Evolutionary conservation across 495 filamentous ascomycete species (phyloP).

Genomic region (Neurospora sp.): DNA sequence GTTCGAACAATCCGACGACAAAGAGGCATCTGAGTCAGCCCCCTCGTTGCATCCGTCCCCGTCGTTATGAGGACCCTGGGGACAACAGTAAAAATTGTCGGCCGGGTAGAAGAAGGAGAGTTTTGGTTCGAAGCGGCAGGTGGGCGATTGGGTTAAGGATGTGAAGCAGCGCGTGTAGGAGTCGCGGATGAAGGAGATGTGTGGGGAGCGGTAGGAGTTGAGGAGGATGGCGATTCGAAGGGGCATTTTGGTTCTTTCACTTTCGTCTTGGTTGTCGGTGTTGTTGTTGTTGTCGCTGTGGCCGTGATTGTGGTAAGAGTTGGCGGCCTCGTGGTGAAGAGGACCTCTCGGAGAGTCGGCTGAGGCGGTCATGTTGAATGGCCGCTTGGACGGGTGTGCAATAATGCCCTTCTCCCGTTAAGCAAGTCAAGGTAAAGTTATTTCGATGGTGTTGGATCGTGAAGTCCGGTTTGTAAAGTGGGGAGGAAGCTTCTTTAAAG

Average conservation of each 20-base stretch:
- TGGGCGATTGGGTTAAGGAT: constrained; percentile 10
- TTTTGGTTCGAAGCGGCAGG: constrained; percentile 4
- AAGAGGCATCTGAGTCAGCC: not conserved
- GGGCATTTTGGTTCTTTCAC: not conserved
- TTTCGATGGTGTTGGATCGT: not conserved
- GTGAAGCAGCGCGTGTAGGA: constrained; percentile 32
- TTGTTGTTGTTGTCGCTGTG: not conserved
- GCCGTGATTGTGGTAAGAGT: not conserved
- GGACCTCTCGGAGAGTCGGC: not conserved
- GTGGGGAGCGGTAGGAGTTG: constrained; percentile 33
- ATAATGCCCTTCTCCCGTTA: not conserved
- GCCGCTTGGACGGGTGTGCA: constrained; percentile 5
- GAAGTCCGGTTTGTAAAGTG: not conserved
- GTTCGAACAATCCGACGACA: not conserved
- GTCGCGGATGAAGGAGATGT: constrained; percentile 24
- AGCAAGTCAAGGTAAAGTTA: not conserved
- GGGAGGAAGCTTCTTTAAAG: not conserved
- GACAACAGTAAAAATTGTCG: constrained; percentile 13
- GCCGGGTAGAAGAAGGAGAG: constrained; percentile 34
- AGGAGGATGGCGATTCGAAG: constrained; percentile 34
- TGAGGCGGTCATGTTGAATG: constrained; percentile 18
- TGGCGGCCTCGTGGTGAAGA: not conserved
- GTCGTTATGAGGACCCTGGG: not conserved
- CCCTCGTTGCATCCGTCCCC: not conserved
- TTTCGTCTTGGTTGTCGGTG: not conserved